Evolutionary conservation across 495 filamentous ascomycete genomes (phyloP).

Genomic region (Aspergillus nanangensis): DNA sequence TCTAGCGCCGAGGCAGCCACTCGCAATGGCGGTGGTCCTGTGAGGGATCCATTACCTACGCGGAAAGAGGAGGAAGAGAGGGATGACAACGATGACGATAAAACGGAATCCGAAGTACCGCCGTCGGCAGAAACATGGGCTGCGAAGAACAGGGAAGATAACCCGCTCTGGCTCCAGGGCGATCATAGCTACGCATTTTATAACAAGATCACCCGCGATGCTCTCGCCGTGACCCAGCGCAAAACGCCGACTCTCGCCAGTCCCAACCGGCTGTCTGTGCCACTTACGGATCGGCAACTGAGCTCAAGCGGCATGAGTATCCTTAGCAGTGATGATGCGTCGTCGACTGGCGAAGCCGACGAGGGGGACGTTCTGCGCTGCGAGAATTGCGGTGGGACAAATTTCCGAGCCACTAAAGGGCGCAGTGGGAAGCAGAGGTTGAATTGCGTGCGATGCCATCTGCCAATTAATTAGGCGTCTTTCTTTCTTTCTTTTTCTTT

Average conservation of each 20-base stretch:
- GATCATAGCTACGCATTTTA: conserved; percentile 52
- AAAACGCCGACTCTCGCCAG: conserved; percentile 22
- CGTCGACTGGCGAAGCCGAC: conserved; percentile 29
- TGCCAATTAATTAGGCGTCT: conserved; percentile 13
- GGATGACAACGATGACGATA: too few relatives aligned
- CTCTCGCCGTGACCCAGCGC: conserved; percentile 31
- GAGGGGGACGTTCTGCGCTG: conserved; percentile 46
- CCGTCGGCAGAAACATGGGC: too few relatives aligned
- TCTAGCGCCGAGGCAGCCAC: conserved; percentile 13
- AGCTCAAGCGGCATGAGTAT: conserved; percentile 33
- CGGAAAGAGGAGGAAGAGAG: too few relatives aligned
- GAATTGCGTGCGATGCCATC: conserved; percentile 49
- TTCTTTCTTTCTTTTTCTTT: conserved; percentile 8
- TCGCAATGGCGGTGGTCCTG: too few relatives aligned
- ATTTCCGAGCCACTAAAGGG: conserved; percentile 47
- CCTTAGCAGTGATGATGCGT: conserved; percentile 44
- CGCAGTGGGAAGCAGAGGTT: conserved; percentile 44
- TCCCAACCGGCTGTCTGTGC: conserved; percentile 19
- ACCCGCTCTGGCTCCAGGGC: conserved; percentile 48
- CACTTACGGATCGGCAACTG: conserved; percentile 12
- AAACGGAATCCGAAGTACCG: too few relatives aligned
- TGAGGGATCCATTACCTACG: too few relatives aligned
- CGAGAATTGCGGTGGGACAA: conserved; percentile 43
- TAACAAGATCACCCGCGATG: conserved; percentile 44
- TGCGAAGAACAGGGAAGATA: too few relatives aligned